Base-by-base conservation (phyloP, 208 protist species). In the Crithidia bombi region DNA sequence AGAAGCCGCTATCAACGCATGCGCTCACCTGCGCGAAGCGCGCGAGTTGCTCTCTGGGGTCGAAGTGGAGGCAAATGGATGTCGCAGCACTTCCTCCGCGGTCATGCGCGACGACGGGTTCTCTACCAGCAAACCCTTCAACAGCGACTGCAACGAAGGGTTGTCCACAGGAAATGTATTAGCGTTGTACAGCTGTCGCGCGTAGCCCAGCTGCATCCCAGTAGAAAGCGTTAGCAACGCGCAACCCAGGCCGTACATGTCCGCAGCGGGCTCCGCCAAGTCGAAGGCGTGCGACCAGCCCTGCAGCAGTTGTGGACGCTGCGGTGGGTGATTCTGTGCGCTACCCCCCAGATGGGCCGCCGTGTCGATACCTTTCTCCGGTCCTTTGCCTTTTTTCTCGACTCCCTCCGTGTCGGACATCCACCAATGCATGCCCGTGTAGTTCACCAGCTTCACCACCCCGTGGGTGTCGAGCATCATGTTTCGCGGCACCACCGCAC, bases 401-500 rank as follows among this genome's bases (percentile, higher is more conserved):
- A 1, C 5, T 10, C 12, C 28, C 32, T 39, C 32, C 32, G 0
- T 23, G 4, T 43, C 54, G 17, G 28, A 11, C 14, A 65, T n/a
- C 21, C 61, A 36, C 46, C 61, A 66, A 17, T 41, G n/a, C 61
- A 46, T 56, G 32, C 21, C 14, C 7, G 21, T n/a, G 47, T 66
- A 66, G 47, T 56, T 66, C 33, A 44, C 61, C 32, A 66, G 46
- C 61, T 66, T 66, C 46, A 66, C 61, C 30, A 66, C 61, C 0
- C 61, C 61, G 12, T 66, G 43, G 2, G 61, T 23, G 4, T 33
- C 47, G 2, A 56, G n/a, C 33, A 66, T 3, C 9, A 66, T 33
- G 33, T 66, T 39, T 10, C 28, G 46, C 23, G 61, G 61, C 47
- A 46, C 46, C 30, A 66, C 61, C 19, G 61, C 61, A 15, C 47